These are phyloP conservation scores for Rosa chinensis DNA, from an alignment of 306 rosid genomes.

Conservation along the genomic window DNA sequence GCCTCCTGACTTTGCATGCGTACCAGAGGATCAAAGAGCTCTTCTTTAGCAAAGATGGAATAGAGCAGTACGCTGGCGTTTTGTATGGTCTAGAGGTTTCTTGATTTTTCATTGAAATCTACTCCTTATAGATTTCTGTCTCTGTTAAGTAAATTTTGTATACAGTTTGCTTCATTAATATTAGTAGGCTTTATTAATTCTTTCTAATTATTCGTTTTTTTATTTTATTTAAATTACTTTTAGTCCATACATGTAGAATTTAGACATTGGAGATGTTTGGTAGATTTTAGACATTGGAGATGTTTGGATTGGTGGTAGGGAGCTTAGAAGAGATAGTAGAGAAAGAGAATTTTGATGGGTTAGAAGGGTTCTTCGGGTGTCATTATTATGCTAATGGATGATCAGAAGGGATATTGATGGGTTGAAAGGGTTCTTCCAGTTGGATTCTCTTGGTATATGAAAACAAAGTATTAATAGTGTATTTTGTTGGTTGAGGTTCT, in stretches of 20 bases:
- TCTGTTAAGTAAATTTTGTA: conserved; percentile 25
- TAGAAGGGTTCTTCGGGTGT: not conserved
- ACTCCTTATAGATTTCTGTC: conserved; percentile 19
- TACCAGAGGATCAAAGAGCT: conserved; percentile 44
- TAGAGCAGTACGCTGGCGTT: conserved; percentile 51
- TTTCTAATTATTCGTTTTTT: not conserved
- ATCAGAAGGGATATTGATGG: not conserved
- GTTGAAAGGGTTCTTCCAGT: not conserved
- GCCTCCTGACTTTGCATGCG: conserved; percentile 56
- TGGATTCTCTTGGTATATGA: not conserved
- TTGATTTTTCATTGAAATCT: conserved; percentile 11
- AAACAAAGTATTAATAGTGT: not conserved
- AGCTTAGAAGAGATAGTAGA: not conserved
- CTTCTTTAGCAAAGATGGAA: conserved; percentile 24
- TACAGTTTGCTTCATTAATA: conserved; percentile 25
- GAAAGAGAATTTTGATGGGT: not conserved
- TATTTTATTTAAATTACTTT: not conserved
- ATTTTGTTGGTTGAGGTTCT: not conserved
- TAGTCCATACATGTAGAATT: not conserved
- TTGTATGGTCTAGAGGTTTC: conserved; percentile 57
- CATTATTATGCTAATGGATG: not conserved
- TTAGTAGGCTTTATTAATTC: conserved; percentile 24
- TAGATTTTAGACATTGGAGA: not conserved
- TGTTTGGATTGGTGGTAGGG: not conserved
- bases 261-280: no score